Conservation (phyloP, 1,284 basidiomycete genomes). For the Dichomitus squalens region DNA sequence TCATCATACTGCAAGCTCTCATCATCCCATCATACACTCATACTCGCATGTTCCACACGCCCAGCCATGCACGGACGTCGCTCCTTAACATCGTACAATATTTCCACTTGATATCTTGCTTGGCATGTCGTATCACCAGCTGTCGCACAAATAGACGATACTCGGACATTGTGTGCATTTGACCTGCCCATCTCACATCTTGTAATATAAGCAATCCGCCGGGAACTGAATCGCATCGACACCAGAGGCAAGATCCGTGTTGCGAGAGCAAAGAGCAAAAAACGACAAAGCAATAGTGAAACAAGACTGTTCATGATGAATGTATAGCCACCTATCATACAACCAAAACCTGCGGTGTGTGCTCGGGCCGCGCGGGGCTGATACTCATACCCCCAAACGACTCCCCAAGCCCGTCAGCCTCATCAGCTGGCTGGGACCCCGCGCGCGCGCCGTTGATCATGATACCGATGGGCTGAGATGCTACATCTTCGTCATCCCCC, state of each 20-base stretch:
- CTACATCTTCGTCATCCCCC: constrained; percentile 13
- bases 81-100: neutral
- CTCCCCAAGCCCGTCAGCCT: constrained; percentile 49
- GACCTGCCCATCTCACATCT: neutral
- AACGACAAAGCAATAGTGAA: constrained; percentile 6
- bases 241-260: neutral
- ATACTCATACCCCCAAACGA: constrained; percentile 83
- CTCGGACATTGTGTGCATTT: neutral
- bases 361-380: constrained; percentile 48
- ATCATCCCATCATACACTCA: neutral
- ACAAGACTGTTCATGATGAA: neutral
- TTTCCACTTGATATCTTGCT: constrained; percentile 1
- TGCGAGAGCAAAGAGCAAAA: constrained; percentile 2
- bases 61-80: neutral
- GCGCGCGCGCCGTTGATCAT: constrained; percentile 17
- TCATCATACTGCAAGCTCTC: neutral
- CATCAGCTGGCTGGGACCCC: constrained; percentile 33
- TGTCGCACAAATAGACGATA: neutral
- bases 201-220: neutral
- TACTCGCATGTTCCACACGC: neutral
- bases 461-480: constrained; percentile 10
- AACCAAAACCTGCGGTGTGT: constrained; percentile 3
- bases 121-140: neutral
- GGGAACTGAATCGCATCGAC: neutral
- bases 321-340: neutral